Percentiles rank a stretch among this genome's conserved stretches.
These are phyloP conservation scores for Mortierella sp. DNA, from an alignment of 371 early-diverging fungal genomes.

Conservation along the genomic window DNA sequence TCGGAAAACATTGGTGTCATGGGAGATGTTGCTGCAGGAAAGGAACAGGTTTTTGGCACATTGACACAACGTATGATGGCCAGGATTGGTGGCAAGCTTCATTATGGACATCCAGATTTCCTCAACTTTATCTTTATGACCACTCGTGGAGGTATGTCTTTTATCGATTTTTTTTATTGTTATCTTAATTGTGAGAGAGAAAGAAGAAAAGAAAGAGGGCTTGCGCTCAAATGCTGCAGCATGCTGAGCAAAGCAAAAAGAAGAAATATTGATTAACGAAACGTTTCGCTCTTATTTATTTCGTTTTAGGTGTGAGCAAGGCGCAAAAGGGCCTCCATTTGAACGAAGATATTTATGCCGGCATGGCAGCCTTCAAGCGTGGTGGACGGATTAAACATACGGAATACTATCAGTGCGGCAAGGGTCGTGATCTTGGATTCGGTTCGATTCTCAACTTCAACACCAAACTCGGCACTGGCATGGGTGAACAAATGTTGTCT, in stretches of 20 bases:
- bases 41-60: constrained; percentile 90
- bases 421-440: constrained; percentile 92
- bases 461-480: constrained; percentile 91
- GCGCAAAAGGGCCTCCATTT: constrained; percentile 91
- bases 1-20: constrained; percentile 87
- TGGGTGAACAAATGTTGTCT: constrained; percentile 92
- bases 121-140: constrained; percentile 88
- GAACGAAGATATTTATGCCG: constrained; percentile 93
- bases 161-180: background rate
- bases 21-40: constrained; percentile 91
- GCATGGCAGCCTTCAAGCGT: constrained; percentile 86
- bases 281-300: background rate
- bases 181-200: background rate
- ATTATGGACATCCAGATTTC: constrained; percentile 94
- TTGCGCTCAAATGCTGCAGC: too few relatives aligned
- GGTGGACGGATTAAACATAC: constrained; percentile 90
- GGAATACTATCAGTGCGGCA: constrained; percentile 92
- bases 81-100: constrained; percentile 82
- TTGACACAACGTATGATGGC: constrained; percentile 88
- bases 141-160: constrained; percentile 75
- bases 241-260: too few relatives aligned
- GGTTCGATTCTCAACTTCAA: constrained; percentile 88
- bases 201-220: too few relatives aligned
- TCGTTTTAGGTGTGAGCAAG: constrained; percentile 72
- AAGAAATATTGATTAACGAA: background rate